Conservation (phyloP, 805 yeast species). For the Metschnikowia henanensis region DNA sequence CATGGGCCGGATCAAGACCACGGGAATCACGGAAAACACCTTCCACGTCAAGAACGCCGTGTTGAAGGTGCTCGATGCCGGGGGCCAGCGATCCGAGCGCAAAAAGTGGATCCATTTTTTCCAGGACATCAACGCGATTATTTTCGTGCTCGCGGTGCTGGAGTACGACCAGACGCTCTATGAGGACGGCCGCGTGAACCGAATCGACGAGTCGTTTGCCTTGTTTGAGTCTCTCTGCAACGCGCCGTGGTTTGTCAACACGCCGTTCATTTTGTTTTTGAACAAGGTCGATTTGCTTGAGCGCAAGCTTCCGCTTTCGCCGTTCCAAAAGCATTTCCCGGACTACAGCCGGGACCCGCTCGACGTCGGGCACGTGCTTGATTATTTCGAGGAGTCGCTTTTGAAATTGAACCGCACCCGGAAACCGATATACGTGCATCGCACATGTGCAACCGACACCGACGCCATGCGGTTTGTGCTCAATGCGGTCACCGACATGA, state of each 20-base stretch:
- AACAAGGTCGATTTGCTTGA: constrained; percentile 86
- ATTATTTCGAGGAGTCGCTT: constrained; percentile 70
- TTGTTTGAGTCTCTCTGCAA: constrained; percentile 82
- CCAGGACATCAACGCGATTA: constrained; percentile 82
- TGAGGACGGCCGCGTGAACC: constrained; percentile 85
- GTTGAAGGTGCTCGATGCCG: constrained; percentile 88
- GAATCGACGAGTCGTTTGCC: constrained; percentile 88
- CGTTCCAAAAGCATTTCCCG: constrained; percentile 74
- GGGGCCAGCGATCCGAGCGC: constrained; percentile 92
- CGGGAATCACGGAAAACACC: constrained; percentile 88
- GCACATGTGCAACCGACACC: constrained; percentile 96
- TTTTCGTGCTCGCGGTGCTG: constrained; percentile 85
- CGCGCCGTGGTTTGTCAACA: constrained; percentile 78
- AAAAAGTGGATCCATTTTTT: constrained; percentile 95
- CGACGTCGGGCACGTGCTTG: constrained; percentile 64
- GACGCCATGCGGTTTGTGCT: constrained; percentile 86
- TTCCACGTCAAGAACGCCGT: constrained; percentile 64
- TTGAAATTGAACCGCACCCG: constrained; percentile 61
- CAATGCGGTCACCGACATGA: constrained; percentile 89
- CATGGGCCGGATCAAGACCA: constrained; percentile 90
- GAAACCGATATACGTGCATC: constrained; percentile 81
- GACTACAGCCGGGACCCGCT: constrained; percentile 65
- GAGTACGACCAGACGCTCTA: constrained; percentile 92
- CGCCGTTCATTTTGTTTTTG: constrained; percentile 86
- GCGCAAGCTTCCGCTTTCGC: constrained; percentile 62